A percentile compares a stretch with the other conserved stretches of the same genome.
phyloP scores from a whole-genome alignment of 2,329 filamentous ascomycete species.

The Fusarium tanahbumbuense region DNA sequence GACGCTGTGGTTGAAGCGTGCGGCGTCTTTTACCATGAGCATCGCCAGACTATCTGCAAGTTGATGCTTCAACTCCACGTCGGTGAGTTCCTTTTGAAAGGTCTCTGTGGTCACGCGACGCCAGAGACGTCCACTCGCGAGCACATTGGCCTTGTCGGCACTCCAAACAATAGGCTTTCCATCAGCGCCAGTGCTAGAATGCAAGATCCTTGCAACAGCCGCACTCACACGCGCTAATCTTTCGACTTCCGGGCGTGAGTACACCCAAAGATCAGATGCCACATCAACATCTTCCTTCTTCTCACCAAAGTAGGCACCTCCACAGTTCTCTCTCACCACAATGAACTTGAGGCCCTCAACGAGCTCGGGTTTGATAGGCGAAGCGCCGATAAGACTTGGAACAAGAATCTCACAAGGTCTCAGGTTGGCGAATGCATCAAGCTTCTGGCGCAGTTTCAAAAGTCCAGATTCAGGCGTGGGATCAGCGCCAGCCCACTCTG shows the following conservation, averaged over 20 bases:
- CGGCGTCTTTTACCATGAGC: conserved; percentile 60
- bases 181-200: conserved; percentile 35
- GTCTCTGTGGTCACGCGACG: conserved; percentile 55
- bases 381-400: conserved; percentile 53
- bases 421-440: conserved; percentile 63
- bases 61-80: conserved; percentile 58
- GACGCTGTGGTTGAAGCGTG: conserved; percentile 59
- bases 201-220: conserved; percentile 54
- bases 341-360: conserved; percentile 61
- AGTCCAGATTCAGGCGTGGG: conserved; percentile 60
- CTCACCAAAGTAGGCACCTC: conserved; percentile 62
- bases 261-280: conserved; percentile 62
- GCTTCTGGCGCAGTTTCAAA: conserved; percentile 53
- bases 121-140: conserved; percentile 63
- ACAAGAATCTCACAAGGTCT: conserved; percentile 61
- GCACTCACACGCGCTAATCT: conserved; percentile 60
- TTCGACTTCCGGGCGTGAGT: conserved; percentile 59
- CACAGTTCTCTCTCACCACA: conserved; percentile 62
- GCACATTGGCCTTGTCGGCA: conserved; percentile 65
- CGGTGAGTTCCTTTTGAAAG: conserved; percentile 57
- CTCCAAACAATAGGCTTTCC: conserved; percentile 58
- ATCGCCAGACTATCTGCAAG: conserved; percentile 62
- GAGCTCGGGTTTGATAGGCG: conserved; percentile 59
- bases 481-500: conserved; percentile 56
- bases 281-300: conserved; percentile 58